Evolutionary conservation across 2,329 filamentous ascomycete species (phyloP), one percentile per base, ranked within the genome.

Genomic region (Alternaria infectoria): DNA sequence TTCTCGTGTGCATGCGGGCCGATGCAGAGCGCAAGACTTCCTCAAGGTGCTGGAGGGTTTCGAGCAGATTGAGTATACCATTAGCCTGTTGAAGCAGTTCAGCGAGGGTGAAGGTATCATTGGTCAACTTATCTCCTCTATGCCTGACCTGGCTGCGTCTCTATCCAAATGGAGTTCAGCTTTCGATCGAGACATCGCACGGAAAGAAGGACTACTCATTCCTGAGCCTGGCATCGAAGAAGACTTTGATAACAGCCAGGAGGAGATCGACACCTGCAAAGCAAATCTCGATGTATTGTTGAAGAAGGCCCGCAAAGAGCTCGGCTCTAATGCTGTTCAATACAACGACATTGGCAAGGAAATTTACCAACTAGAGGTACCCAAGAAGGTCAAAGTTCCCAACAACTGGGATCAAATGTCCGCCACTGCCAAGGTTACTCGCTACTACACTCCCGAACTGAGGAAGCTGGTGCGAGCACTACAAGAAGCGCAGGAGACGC

Each of bases 391-490:
- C 74, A 97, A 96, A 79, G 89, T 99, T 3, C 96, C 96, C 0
- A 91, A 91, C 69, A 88, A 84, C 72, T 99, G 96, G 94, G 90
- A 93, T 67, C 95, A 98, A 76, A 97, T 98, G 93, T 98, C 96
- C 5, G 91, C 94, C 0, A 98, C 96, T 0, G 88, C 91, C 66
- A 89, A 90, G 60, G 92, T 96, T 74, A 97, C 97, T 81, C 91
- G 96, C 1, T 99, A 95, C 83, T 99, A 98, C 82, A 97, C 94
- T 70, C 87, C 90, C 1, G 91, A 97, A 74, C 86, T 98, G 13
- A 91, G 91, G 13, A 85, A 87, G 26, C 87, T 97, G 3, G 93
- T 99, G 21, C 91, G 95, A 54, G 87, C 93, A 71, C 86, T 98
- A 17, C 96, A 97, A 76, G 96, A 99, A 81, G 92, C 93, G 2